Evolutionary conservation across 345 rosid genomes (phyloP).

Genomic region (Orychophragmus violaceus): DNA sequence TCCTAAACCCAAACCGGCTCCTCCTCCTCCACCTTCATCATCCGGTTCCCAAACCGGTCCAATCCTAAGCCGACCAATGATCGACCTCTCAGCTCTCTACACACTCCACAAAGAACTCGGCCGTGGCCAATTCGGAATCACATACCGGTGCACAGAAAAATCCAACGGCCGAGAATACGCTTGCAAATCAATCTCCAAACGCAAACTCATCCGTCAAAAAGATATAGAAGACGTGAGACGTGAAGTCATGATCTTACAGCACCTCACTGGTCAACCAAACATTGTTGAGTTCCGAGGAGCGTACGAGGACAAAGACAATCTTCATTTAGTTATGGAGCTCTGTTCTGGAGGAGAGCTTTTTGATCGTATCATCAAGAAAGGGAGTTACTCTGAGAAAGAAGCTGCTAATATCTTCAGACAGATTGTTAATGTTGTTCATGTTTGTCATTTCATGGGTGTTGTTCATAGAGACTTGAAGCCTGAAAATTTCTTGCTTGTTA

Average conservation of each 20-base stretch:
- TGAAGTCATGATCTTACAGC: conserved; percentile 72
- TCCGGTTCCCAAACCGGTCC: conserved; percentile 39
- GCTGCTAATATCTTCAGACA: conserved; percentile 69
- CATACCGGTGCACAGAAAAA: conserved; percentile 62
- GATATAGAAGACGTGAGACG: conserved; percentile 66
- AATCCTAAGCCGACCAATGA: conserved; percentile 57
- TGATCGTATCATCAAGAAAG: conserved; percentile 69
- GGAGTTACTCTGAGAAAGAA: conserved; percentile 70
- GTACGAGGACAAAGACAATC: conserved; percentile 55
- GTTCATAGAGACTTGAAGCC: conserved; percentile 92
- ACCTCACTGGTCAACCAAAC: conserved; percentile 83
- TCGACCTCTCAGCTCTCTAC: conserved; percentile 45
- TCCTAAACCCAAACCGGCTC: conserved; percentile 9
- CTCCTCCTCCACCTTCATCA: conserved; percentile 27
- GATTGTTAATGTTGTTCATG: conserved; percentile 81
- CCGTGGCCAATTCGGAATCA: conserved; percentile 76
- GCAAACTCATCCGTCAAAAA: conserved; percentile 40
- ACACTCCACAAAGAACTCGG: conserved; percentile 67
- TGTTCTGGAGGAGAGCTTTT: conserved; percentile 96
- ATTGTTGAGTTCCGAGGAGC: conserved; percentile 82
- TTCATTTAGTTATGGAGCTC: conserved; percentile 83
- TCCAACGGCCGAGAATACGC: conserved; percentile 60
- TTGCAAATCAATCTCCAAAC: conserved; percentile 75
- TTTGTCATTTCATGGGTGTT: conserved; percentile 94
- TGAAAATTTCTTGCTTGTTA: conserved; percentile 78